Base-by-base conservation (phyloP, 805 yeast species). In the Blastobotrys terrestris region DNA sequence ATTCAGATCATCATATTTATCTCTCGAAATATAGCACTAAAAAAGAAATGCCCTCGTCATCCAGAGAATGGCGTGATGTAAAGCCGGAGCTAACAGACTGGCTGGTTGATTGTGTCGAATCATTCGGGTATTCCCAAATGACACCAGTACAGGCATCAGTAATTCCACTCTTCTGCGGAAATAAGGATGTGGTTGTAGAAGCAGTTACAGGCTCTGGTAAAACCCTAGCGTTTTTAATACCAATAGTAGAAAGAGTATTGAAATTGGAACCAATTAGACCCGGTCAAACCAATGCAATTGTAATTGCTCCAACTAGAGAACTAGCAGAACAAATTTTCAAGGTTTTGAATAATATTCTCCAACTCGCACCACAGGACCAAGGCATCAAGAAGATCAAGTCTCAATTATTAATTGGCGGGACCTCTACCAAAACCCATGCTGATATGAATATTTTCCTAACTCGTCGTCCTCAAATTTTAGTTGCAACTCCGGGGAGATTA, bases 191-290 rank as follows among this genome's bases (percentile, higher is more conserved):
- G 2, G 94, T 94, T 6, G 98, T 90, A 1, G 97, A 94, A 66
- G 96, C 97, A 0, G 96, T 89, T 1, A 94, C 99, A 0, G 99
- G 99, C 0, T 90, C 97, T 0, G 99, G 99, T n/a, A 94, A 94
- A 66, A 94, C 99, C 0, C 67, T 91, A n/a, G 85, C 97, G 2
- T 94, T 87, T 71, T 80, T 83, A 3, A 76, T 94, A 1, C 99
- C 99, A 0, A 77, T 87, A 1, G 62, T 90, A 3, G 92, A 90
- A 60, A 84, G 82, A 59, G 68, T 90, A 5, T 60, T 65, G n/a
- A 67, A 58, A 31, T 59, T 60, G 20, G 69, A 74, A 1, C 46
- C 40, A 7, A 26, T 55, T 60, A 40, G 58, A 60, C 45, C 75
- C 56, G 95, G 94, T 8, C 84, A 83, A 55, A 79, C 88, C 64